Base-by-base conservation (phyloP, 495 filamentous ascomycete species). In the Trichoderma parareesei region DNA sequence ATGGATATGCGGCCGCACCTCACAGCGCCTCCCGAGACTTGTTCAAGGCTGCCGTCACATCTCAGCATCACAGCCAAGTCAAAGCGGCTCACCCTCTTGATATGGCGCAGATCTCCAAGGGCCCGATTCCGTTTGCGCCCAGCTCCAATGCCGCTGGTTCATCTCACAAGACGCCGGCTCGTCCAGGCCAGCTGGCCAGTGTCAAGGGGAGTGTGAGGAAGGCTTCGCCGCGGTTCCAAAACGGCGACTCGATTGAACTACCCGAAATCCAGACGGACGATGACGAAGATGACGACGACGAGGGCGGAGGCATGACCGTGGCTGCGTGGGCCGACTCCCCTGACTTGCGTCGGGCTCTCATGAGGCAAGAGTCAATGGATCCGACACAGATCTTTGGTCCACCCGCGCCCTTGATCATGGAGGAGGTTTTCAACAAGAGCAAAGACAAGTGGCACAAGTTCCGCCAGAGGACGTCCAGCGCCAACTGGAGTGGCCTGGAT, bases 211-310 rank as follows among this genome's bases (percentile, higher is more conserved):
- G 72, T 33, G 71, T 76, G 60, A 87, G 86, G 71, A 85, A 88
- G 63, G 86, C 87, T 44, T 90, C 91, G 0, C 92, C 91, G 10
- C 85, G 88, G 62, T 92, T 90, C 71, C 89, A 85, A 60, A 88
- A 85, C 68, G 87, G 89, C 71, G 91, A 97, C 63, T 83, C 79
- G 60, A 91, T 99, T 73, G 83, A 90, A 66, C 83, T 97, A 42
- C 92, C 93, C 0, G 90, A 97, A 69, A 91, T 98, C 73, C 84
- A 89, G 63, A 92, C 93, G 2, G 91, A 96, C 71, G 88, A 96
- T 71, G 88, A 95, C 73, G 89, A 95, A 67, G 86, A 92, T 46
- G 87, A 92, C 66, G 84, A 88, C 9, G 83, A 90, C 37, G 77
- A 79, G 38, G 73, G 74, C 3, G 76, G 71, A 40, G 74, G 75